Conservation (phyloP, 2,329 filamentous ascomycete genomes). For the Hymenoscyphus infarciens region DNA sequence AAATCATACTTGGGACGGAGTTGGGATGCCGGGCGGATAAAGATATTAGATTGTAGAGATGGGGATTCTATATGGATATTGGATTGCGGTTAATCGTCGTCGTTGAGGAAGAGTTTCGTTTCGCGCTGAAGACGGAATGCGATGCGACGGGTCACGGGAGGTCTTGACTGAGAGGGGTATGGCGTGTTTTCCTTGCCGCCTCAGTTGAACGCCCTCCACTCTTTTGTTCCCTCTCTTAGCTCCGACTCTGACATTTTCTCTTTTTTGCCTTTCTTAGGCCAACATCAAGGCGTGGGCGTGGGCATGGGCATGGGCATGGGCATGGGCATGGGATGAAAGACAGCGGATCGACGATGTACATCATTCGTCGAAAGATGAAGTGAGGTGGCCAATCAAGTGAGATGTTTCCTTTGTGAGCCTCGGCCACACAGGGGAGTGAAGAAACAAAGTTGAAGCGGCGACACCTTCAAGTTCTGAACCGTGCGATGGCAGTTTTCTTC, state of each 20-base stretch:
- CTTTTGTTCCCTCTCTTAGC: too few species aligned
- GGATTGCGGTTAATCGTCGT: background rate
- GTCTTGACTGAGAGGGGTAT: background rate
- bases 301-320: too few species aligned
- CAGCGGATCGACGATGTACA: conserved; percentile 2
- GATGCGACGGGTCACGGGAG: background rate
- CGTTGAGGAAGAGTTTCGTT: background rate
- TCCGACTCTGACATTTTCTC: background rate
- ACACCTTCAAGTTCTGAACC: background rate
- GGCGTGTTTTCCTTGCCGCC: background rate
- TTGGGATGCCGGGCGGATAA: background rate
- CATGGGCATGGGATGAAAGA: background rate
- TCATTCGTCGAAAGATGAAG: background rate
- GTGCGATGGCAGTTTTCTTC: background rate
- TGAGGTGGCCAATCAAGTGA: background rate
- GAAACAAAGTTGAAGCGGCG: background rate
- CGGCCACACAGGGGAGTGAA: background rate
- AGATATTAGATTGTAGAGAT: background rate
- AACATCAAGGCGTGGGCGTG: too few species aligned
- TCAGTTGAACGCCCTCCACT: background rate
- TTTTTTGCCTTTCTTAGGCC: too few species aligned
- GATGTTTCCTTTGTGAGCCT: background rate
- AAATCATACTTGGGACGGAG: background rate
- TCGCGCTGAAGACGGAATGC: background rate
- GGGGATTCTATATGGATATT: background rate